Evolutionary conservation across 371 early-diverging fungal species (phyloP).

Genomic region (Amoeboaphelidium protococcarum): DNA sequence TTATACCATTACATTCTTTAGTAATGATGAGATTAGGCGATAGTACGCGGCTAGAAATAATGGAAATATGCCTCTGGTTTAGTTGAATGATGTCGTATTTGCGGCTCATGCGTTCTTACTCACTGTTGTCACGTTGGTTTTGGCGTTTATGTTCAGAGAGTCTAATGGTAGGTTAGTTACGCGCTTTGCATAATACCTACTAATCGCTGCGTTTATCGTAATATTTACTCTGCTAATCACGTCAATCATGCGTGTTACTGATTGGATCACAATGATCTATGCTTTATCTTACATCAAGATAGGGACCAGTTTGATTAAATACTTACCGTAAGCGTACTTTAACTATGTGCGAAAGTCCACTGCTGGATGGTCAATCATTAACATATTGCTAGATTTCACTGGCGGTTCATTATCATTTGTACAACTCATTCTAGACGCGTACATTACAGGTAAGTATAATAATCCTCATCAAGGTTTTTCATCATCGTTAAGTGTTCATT

Average conservation of each 20-base stretch:
- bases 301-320: constrained; percentile 45
- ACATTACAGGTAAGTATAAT: constrained; percentile 30
- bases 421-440: constrained; percentile 54
- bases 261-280: constrained; percentile 38
- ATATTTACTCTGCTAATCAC: constrained; percentile 11
- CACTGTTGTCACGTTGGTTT: constrained; percentile 30
- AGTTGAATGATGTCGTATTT: constrained; percentile 66
- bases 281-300: constrained; percentile 54
- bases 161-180: neutral
- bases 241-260: constrained; percentile 8
- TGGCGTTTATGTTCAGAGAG: constrained; percentile 16
- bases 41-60: constrained; percentile 39
- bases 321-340: constrained; percentile 57
- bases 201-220: constrained; percentile 11
- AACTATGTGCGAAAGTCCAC: constrained; percentile 55
- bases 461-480: no score
- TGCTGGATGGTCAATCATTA: constrained; percentile 71
- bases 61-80: constrained; percentile 38
- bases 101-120: constrained; percentile 49
- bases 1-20: neutral
- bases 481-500: no score
- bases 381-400: constrained; percentile 63
- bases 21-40: neutral
- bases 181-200: constrained; percentile 12
- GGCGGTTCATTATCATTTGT: constrained; percentile 54